Evolutionary conservation across 108 stramenopile species (phyloP).

Genomic region (Nitzschia sp.): DNA sequence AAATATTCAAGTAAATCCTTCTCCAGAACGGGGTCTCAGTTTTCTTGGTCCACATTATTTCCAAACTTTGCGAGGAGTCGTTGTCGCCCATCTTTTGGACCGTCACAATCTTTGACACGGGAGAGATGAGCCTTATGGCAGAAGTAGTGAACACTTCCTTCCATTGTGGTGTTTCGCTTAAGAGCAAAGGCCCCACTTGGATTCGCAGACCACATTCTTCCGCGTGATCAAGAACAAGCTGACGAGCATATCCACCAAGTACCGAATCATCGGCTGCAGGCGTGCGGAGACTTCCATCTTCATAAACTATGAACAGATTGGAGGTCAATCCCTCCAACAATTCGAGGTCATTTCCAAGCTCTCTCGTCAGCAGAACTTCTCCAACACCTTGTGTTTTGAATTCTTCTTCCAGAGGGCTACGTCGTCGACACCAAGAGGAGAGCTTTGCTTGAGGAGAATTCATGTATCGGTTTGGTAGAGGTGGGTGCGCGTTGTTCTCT

Average conservation of each 20-base stretch:
- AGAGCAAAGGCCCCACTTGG: constrained; percentile 27
- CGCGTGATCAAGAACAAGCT: constrained; percentile 49
- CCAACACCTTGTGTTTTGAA: constrained; percentile 51
- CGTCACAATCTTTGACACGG: constrained; percentile 43
- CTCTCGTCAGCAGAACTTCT: constrained; percentile 31
- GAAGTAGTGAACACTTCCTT: constrained; percentile 79
- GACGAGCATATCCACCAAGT: constrained; percentile 66
- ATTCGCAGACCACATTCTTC: constrained; percentile 29
- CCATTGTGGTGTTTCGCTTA: constrained; percentile 56
- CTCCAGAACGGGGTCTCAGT: no score
- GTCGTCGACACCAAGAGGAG: constrained; percentile 72
- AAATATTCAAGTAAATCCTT: no score
- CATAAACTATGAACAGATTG: constrained; percentile 73
- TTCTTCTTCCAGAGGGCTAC: constrained; percentile 57
- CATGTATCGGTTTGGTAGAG: constrained; percentile 41
- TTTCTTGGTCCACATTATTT: no score
- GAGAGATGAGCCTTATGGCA: constrained; percentile 57
- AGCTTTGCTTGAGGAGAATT: constrained; percentile 60
- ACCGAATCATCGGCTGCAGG: constrained; percentile 47
- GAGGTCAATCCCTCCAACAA: constrained; percentile 79
- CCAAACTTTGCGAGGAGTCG: no score
- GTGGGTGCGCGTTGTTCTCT: background rate
- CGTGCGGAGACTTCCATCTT: constrained; percentile 49
- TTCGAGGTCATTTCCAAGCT: constrained; percentile 37
- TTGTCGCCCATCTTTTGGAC: constrained; percentile 21